phyloP scores from a whole-genome alignment of 768 basidiomycete genomes.

The Podaxis mareebaensis region DNA sequence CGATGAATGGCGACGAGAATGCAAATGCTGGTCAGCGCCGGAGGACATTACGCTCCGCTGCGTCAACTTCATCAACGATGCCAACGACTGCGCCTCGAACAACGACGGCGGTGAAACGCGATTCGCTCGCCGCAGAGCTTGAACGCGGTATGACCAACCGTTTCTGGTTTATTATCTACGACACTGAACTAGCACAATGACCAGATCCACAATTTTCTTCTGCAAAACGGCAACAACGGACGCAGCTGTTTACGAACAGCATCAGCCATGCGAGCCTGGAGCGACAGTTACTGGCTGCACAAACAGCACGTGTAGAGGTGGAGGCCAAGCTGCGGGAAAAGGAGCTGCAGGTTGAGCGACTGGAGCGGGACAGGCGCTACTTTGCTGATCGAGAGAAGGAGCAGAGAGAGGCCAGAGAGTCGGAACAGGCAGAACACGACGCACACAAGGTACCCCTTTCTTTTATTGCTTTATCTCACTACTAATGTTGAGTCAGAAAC shows the following conservation, averaged over 20 bases:
- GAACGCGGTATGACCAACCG: slow-evolving; percentile 49
- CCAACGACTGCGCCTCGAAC: neutral
- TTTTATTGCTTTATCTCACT: neutral
- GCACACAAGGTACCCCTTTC: slow-evolving; percentile 58
- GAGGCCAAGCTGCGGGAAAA: slow-evolving; percentile 70
- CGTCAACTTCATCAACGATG: neutral
- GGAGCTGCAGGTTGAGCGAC: slow-evolving; percentile 58
- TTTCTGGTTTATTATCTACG: neutral
- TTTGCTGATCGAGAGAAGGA: slow-evolving; percentile 68
- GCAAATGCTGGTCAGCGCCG: too few relatives aligned
- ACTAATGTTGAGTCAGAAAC: slow-evolving; percentile 35
- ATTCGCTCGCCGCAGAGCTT: slow-evolving; percentile 66
- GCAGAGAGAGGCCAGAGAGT: slow-evolving; percentile 68
- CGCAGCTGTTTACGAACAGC: slow-evolving; percentile 60
- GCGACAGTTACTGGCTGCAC: slow-evolving; percentile 62
- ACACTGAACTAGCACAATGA: neutral
- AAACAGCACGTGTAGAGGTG: slow-evolving; percentile 62
- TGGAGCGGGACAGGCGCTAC: slow-evolving; percentile 72
- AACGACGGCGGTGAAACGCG: slow-evolving; percentile 51
- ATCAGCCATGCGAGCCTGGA: slow-evolving; percentile 66
- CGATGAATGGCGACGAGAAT: neutral
- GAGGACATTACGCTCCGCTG: too few relatives aligned
- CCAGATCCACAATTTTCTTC: slow-evolving; percentile 66
- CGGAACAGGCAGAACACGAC: slow-evolving; percentile 46
- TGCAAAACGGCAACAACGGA: slow-evolving; percentile 68